Base-by-base conservation (phyloP, 352 stramenopile species). In the Pythium dissotocum region DNA sequence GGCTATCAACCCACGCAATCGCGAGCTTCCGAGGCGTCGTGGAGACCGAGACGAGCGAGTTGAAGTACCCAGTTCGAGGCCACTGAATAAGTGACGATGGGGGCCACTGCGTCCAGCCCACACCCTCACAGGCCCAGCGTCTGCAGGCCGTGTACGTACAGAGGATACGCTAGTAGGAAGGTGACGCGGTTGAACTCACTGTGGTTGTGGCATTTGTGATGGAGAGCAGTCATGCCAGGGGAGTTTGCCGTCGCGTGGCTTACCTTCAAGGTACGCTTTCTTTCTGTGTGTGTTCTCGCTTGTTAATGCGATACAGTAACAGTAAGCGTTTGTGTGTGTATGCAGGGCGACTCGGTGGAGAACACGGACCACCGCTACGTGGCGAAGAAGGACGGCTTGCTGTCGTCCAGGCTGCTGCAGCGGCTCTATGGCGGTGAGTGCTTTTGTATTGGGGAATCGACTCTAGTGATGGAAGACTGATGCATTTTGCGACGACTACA, bases 191-290 rank as follows among this genome's bases (percentile, higher is more conserved):
- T 28, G 28, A 33, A 6, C 42, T 8, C 36, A 24, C 21, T 24
- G 21, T 57, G 10, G 38, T 72, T 12, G 18, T 33, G 64, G 33
- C 61, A 16, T 58, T 2, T 71, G 38, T 51, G 38, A 18, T 54
- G 38, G 16, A 54, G 35, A 33, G 38, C 69, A 95, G 85, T 95
- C 66, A 77, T 90, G 21, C 72, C 76, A 2, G 80, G 81, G 10
- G 87, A 94, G 62, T 94, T 95, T 72, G 91, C 80, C 38, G 85
- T 95, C 69, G 87, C 83, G 58, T 95, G 87, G 87, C 76, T 95
- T 48, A 93, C 87, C 44, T 95, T 95, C 71, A 93, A 93, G 81
- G 87, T 93, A 44, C 14, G 60, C 26, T 70, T 8, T 63, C 44
- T 56, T 24, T 36, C 48, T 26, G 9, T 33, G 57, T 32, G 21